These are phyloP conservation scores for Candida sanyaensis DNA, from an alignment of 1,139 yeast genomes.

Conservation along the genomic window DNA sequence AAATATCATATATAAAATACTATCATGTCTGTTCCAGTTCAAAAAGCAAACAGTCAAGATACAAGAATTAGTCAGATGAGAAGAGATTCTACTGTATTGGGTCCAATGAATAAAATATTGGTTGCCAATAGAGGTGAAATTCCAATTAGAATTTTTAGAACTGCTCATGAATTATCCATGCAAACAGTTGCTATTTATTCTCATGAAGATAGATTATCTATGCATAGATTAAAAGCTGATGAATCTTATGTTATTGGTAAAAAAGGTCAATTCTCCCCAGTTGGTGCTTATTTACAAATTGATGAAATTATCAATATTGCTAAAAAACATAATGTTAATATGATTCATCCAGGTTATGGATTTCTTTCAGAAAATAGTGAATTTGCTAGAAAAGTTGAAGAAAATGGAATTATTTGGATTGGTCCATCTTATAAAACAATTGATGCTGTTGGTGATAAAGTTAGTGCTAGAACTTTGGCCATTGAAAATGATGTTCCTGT, in stretches of 20 bases:
- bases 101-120: constrained; percentile 70
- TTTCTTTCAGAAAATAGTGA: constrained; percentile 93
- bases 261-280: constrained; percentile 90
- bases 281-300: constrained; percentile 92
- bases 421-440: constrained; percentile 91
- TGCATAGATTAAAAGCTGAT: constrained; percentile 93
- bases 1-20: background rate
- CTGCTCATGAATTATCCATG: constrained; percentile 98
- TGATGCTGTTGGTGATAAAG: constrained; percentile 98
- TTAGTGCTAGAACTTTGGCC: constrained; percentile 89
- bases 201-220: constrained; percentile 91
- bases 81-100: constrained; percentile 61
- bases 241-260: constrained; percentile 92
- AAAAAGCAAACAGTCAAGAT: constrained; percentile 20
- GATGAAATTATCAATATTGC: constrained; percentile 95
- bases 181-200: constrained; percentile 97
- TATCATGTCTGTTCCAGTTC: constrained; percentile 10
- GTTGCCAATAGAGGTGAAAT: constrained; percentile 98
- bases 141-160: constrained; percentile 86
- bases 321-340: constrained; percentile 80
- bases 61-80: constrained; percentile 50
- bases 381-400: constrained; percentile 90
- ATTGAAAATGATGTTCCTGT: constrained; percentile 81
- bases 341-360: constrained; percentile 99
- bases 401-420: constrained; percentile 91